Evolutionary conservation across 345 rosid genomes (phyloP).

Genomic region (Camelina sativa): DNA sequence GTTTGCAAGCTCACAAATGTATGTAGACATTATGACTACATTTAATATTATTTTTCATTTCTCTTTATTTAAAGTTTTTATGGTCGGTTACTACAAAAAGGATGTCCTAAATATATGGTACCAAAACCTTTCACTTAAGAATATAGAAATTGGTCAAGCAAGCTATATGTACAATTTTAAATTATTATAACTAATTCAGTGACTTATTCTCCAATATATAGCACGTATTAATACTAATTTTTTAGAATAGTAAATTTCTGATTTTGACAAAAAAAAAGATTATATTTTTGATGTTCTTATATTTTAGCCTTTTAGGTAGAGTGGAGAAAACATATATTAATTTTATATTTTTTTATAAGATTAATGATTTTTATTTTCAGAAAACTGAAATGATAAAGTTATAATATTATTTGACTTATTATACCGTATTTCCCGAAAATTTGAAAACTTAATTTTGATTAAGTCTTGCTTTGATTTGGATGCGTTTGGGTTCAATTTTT

Average conservation of each 20-base stretch:
- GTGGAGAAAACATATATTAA: background rate
- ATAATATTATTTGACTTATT: background rate
- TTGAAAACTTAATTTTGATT: background rate
- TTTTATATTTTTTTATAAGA: background rate
- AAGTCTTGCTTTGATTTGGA: background rate
- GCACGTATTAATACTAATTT: no score
- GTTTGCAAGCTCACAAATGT: background rate
- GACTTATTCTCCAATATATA: background rate
- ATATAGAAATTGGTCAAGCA: background rate
- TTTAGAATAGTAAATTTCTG: no score
- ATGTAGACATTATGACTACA: background rate
- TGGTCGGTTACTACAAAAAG: background rate
- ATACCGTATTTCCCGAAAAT: background rate
- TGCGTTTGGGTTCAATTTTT: background rate
- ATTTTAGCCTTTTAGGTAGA: background rate
- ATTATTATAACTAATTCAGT: background rate
- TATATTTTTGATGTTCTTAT: no score
- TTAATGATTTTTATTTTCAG: background rate
- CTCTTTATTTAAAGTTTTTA: background rate
- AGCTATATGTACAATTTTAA: background rate
- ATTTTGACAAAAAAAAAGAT: no score
- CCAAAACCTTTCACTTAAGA: background rate
- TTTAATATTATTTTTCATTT: background rate
- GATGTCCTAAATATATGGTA: background rate
- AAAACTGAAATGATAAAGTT: background rate